phyloP scores from a whole-genome alignment of 1,284 basidiomycete species.

The Schizophyllum amplum region DNA sequence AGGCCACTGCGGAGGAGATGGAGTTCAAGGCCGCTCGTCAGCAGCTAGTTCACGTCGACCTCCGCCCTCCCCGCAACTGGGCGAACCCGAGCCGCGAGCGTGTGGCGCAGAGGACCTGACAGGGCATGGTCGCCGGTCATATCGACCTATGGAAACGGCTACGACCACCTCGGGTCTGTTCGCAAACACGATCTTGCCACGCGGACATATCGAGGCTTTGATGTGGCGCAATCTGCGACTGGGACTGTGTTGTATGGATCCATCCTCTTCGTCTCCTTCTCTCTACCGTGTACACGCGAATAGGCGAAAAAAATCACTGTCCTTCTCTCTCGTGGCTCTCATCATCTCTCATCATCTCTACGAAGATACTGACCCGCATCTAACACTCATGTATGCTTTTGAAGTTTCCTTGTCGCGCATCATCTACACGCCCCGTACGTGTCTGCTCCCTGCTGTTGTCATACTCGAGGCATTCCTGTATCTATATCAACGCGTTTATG shows the following conservation, averaged over 20 bases:
- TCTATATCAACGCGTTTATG: background rate
- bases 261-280: too few species aligned
- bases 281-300: too few species aligned
- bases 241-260: too few species aligned
- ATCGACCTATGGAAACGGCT: too few species aligned
- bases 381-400: background rate
- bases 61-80: constrained; percentile 70
- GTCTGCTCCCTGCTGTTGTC: background rate
- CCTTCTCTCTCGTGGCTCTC: background rate
- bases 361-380: background rate
- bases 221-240: too few species aligned
- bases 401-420: background rate
- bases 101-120: background rate
- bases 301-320: too few species aligned
- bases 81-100: background rate
- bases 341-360: background rate
- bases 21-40: constrained; percentile 73
- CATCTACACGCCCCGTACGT: background rate
- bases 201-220: too few species aligned
- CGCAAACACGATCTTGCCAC: background rate
- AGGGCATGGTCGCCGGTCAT: background rate
- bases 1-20: constrained; percentile 47
- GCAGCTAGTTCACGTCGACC: constrained; percentile 61
- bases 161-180: too few species aligned
- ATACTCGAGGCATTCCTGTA: background rate